Conservation (phyloP, 352 stramenopile genomes). For the Phytopythium cucurbitacearum region DNA sequence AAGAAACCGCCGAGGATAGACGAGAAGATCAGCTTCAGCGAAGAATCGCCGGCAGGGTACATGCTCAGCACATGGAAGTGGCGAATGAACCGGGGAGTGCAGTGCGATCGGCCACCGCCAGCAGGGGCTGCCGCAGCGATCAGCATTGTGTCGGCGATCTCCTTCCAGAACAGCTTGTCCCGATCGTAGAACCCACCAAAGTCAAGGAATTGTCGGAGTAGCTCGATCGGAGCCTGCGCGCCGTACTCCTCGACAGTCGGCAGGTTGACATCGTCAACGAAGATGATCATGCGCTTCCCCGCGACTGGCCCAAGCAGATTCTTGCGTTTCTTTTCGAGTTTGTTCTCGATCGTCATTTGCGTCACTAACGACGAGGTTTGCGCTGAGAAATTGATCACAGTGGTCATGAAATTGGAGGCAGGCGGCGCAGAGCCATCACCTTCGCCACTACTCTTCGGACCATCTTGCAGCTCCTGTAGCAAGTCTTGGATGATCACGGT, state of each 20-base stretch:
- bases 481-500: constrained; percentile 86
- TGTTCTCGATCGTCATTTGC: constrained; percentile 89
- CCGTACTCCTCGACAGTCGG: constrained; percentile 93
- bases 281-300: constrained; percentile 89
- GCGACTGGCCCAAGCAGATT: constrained; percentile 89
- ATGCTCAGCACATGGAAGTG: constrained; percentile 96
- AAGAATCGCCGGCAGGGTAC: constrained; percentile 82
- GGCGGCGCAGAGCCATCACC: constrained; percentile 15
- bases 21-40: constrained; percentile 91
- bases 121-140: constrained; percentile 88
- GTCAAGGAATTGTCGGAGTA: constrained; percentile 93
- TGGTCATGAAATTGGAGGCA: constrained; percentile 60
- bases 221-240: constrained; percentile 91
- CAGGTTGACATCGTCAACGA: constrained; percentile 96
- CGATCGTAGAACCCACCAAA: constrained; percentile 96
- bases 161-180: constrained; percentile 97
- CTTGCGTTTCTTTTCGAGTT: constrained; percentile 95
- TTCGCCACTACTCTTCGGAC: constrained; percentile 7
- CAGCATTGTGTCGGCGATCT: constrained; percentile 92
- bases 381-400: constrained; percentile 90
- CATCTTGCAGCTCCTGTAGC: constrained; percentile 43
- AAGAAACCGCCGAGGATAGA: constrained; percentile 93
- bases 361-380: constrained; percentile 89
- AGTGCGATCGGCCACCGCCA: constrained; percentile 79
- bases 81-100: constrained; percentile 91